Conservation (phyloP, 805 yeast species). For the Yamadazyma akitaensis region DNA sequence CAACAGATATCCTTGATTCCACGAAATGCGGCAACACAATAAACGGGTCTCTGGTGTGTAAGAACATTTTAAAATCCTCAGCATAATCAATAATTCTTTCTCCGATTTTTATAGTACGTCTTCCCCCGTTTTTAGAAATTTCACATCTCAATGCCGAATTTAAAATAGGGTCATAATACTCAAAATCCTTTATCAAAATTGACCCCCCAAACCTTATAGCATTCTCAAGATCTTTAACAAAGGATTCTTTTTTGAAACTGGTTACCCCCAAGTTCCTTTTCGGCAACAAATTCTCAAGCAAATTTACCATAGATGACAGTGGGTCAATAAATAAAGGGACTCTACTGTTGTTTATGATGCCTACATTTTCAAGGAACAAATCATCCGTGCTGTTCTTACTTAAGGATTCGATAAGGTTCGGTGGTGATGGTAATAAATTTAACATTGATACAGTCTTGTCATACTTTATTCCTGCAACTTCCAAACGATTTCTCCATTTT, state of each 20-base stretch:
- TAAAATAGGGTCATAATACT: conserved; percentile 71
- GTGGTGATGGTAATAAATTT: conserved; percentile 4
- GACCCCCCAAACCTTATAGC: conserved; percentile 81
- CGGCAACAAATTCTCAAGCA: conserved; percentile 28
- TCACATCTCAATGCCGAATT: conserved; percentile 62
- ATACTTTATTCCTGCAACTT: conserved; percentile 7
- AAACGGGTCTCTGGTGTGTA: conserved; percentile 60
- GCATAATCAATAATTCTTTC: conserved; percentile 64
- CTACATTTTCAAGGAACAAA: conserved; percentile 54
- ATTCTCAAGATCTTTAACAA: conserved; percentile 68
- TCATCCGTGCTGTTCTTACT: conserved; percentile 13
- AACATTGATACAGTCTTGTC: conserved; percentile 8
- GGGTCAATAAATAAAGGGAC: conserved; percentile 76
- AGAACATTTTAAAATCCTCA: conserved; percentile 54
- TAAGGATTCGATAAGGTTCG: neutral
- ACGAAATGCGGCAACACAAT: conserved; percentile 50
- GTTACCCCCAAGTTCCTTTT: conserved; percentile 48
- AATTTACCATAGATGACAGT: conserved; percentile 41
- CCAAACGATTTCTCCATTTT: conserved; percentile 37
- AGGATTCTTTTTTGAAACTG: conserved; percentile 69
- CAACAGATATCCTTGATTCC: conserved; percentile 55
- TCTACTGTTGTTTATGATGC: conserved; percentile 42
- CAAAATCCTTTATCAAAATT: conserved; percentile 75
- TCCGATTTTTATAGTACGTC: conserved; percentile 60
- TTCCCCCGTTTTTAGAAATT: conserved; percentile 62